These are phyloP conservation scores for Skeletonema tropicum DNA, from an alignment of 108 stramenopile species.

Conservation along the genomic window DNA sequence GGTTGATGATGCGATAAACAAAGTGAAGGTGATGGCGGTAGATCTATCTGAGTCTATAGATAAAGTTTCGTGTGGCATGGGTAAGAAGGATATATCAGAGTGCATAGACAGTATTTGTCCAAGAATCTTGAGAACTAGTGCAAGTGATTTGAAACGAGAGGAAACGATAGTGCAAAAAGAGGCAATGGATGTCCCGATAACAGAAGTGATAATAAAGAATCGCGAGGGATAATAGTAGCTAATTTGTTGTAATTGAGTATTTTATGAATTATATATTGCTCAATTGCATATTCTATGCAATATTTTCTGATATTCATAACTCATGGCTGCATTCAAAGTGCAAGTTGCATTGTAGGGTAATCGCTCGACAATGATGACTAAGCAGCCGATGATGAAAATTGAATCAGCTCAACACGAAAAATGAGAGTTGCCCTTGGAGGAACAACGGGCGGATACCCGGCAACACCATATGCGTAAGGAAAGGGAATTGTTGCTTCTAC, in stretches of 20 bases:
- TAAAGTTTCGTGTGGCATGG: background rate
- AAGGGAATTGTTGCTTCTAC: constrained; percentile 75
- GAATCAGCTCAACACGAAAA: constrained; percentile 79
- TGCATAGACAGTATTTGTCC: background rate
- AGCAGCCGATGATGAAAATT: constrained; percentile 32
- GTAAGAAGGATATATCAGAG: background rate
- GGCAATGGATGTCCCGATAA: background rate
- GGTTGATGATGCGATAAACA: background rate
- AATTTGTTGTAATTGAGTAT: background rate
- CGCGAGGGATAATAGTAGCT: background rate
- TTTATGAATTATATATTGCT: background rate
- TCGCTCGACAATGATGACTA: background rate
- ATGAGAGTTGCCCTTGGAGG: constrained; percentile 76
- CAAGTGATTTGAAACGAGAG: too few relatives aligned
- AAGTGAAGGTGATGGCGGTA: background rate
- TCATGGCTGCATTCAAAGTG: background rate
- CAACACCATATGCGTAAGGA: constrained; percentile 75
- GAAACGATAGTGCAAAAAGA: too few relatives aligned
- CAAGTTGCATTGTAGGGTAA: background rate
- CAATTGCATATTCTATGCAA: background rate
- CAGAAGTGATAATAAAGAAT: background rate
- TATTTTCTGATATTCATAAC: background rate
- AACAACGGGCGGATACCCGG: constrained; percentile 77
- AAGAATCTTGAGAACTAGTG: background rate
- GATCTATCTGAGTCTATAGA: background rate